Evolutionary conservation across 1,139 yeast species (phyloP).

Genomic region (Scheffersomyces parashehatae): DNA sequence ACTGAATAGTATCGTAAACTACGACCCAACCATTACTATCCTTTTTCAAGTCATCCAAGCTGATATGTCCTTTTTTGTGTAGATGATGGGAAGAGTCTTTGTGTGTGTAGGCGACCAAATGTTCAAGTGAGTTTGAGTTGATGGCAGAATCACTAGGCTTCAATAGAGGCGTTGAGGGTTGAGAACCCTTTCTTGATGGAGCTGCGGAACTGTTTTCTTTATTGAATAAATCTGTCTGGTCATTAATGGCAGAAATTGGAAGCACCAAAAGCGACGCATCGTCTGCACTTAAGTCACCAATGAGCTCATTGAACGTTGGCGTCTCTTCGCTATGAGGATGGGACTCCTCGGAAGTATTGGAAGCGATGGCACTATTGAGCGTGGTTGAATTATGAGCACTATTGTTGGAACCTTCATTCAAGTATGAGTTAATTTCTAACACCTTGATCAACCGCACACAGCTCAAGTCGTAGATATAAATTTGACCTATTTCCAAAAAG

Average conservation of each 20-base stretch:
- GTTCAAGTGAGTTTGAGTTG: constrained; percentile 8
- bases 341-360: constrained; percentile 1
- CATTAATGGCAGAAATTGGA: constrained; percentile 29
- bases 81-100: constrained; percentile 12
- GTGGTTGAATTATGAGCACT: not conserved
- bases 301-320: constrained; percentile 11
- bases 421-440: constrained; percentile 45
- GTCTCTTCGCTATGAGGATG: constrained; percentile 16
- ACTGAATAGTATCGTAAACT: constrained; percentile 60
- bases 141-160: constrained; percentile 21
- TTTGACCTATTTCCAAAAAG: constrained; percentile 58
- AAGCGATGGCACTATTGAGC: constrained; percentile 3
- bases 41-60: constrained; percentile 25
- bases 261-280: constrained; percentile 51
- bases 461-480: constrained; percentile 71
- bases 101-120: constrained; percentile 22
- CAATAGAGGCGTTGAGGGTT: constrained; percentile 10
- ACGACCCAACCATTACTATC: constrained; percentile 44
- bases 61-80: constrained; percentile 13
- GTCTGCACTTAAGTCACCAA: constrained; percentile 51
- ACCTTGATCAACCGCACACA: constrained; percentile 69
- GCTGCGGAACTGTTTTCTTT: constrained; percentile 8
- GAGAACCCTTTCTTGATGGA: constrained; percentile 5
- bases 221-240: constrained; percentile 33
- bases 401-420: not conserved